A percentile compares a stretch with the other conserved stretches of the same genome.
phyloP scores from a whole-genome alignment of 2,329 filamentous ascomycete species.

The Colletotrichum sp. region DNA sequence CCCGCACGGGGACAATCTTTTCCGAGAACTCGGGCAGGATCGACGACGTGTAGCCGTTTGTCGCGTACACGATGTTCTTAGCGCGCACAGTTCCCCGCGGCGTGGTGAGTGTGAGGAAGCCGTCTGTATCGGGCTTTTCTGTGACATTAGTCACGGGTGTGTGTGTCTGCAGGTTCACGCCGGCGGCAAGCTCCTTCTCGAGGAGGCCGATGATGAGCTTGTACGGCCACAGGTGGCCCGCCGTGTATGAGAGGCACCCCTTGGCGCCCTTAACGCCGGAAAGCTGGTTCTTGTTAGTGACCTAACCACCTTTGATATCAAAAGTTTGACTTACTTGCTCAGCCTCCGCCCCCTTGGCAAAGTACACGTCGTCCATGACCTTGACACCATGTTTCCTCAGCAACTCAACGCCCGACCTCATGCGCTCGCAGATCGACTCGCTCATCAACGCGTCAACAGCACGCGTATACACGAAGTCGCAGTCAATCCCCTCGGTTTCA shows the following conservation, averaged over 20 bases:
- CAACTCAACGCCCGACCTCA: slow-evolving; percentile 33
- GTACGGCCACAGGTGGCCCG: slow-evolving; percentile 25
- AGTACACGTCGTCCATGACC: slow-evolving; percentile 32
- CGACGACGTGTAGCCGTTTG: slow-evolving; percentile 32
- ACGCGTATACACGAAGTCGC: slow-evolving; percentile 47
- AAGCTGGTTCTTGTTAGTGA: slow-evolving; percentile 33
- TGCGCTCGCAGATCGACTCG: slow-evolving; percentile 19
- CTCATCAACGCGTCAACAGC: slow-evolving; percentile 43
- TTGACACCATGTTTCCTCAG: slow-evolving; percentile 32
- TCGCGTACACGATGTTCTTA: slow-evolving; percentile 27
- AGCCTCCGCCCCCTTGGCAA: slow-evolving; percentile 28
- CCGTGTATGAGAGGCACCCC: slow-evolving; percentile 41
- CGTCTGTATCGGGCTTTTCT: not conserved
- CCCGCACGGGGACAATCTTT: slow-evolving; percentile 27
- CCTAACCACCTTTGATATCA: slow-evolving; percentile 28
- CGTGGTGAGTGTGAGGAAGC: slow-evolving; percentile 19
- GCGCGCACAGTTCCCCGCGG: slow-evolving; percentile 24
- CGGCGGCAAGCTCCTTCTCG: slow-evolving; percentile 21
- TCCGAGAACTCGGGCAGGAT: slow-evolving; percentile 26
- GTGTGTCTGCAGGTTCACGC: slow-evolving; percentile 31
- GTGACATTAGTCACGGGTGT: not conserved
- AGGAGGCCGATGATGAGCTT: slow-evolving; percentile 34
- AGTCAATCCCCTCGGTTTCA: slow-evolving; percentile 43
- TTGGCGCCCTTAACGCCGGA: slow-evolving; percentile 43
- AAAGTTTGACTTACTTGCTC: slow-evolving; percentile 28